phyloP scores from a whole-genome alignment of 2,329 filamentous ascomycete species.

The Hypoxylon sp. region DNA sequence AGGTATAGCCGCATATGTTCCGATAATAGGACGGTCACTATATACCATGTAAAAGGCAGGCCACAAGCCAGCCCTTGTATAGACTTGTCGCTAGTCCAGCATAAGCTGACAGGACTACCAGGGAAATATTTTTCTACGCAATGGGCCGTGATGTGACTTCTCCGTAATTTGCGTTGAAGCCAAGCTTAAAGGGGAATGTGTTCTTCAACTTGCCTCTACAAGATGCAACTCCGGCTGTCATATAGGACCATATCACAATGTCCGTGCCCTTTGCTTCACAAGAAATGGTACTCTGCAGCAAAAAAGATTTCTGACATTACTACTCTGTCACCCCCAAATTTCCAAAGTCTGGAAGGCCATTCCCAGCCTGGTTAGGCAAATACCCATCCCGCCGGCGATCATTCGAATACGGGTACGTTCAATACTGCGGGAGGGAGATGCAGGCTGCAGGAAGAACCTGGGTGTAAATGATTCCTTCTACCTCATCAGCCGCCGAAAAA shows the following conservation, averaged over 20 bases:
- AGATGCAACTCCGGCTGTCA: constrained; percentile 37
- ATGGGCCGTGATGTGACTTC: constrained; percentile 29
- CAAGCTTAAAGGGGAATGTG: constrained; percentile 45
- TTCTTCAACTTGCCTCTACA: constrained; percentile 38
- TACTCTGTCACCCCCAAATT: constrained; percentile 31
- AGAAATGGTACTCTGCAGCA: constrained; percentile 33
- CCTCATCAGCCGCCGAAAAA: constrained; percentile 44
- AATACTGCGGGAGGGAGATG: constrained; percentile 13
- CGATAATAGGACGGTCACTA: constrained; percentile 9
- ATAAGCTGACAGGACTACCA: constrained; percentile 22
- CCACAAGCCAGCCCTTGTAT: constrained; percentile 15
- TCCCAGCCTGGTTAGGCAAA: constrained; percentile 29
- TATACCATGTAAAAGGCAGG: constrained; percentile 29
- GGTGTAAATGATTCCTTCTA: constrained; percentile 28
- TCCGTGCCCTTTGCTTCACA: constrained; percentile 34
- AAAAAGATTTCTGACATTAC: constrained; percentile 34
- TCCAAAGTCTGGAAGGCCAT: constrained; percentile 22
- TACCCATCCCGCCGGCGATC: constrained; percentile 30
- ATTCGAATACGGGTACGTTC: constrained; percentile 18
- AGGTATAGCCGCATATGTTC: constrained; percentile 6
- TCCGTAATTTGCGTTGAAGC: constrained; percentile 28
- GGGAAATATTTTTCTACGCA: constrained; percentile 17
- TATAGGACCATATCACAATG: constrained; percentile 30
- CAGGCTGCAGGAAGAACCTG: constrained; percentile 29
- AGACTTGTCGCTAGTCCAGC: constrained; percentile 17